Evolutionary conservation across 1,284 basidiomycete genomes (phyloP), one percentile per base, ranked within the genome.

Genomic region (Boletellus deceptivus): DNA sequence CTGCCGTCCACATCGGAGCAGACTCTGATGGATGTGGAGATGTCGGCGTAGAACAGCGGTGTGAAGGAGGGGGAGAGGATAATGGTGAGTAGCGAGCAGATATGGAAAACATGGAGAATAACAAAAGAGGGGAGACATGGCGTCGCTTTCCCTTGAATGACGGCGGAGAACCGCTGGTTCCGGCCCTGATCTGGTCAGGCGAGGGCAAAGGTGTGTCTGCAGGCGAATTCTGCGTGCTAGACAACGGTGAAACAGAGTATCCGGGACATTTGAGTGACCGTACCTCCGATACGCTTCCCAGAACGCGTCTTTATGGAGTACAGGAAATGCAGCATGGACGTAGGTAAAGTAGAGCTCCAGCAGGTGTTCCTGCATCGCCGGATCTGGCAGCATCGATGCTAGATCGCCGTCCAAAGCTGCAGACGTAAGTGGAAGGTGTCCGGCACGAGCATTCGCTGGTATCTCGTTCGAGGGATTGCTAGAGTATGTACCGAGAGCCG

Each of bases 1-100:
- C 91, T 0, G 88, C 89, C 11, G 76, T 75, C 90, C 90, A 93
- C 83, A 91, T 90, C n/a, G 74, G 75, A 70, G 43, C n/a, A 83
- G 86, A 14, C 85, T 65, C 48, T 11, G 42, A 25, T 29, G 50
- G 34, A 75, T 16, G 84, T 75, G 35, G 75, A 70, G 39, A 71
- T 55, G 37, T 67, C 65, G 49, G 61, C 46, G 61, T 53, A n/a
- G 53, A 55, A 52, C 54, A 65, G 57, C 37, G 71, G 63, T 37
- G 73, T 70, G 66, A 22, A 80, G 86, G 29, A 27, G 49, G 59
- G 1, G 62, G 56, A 6, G 62, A 41, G 44, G 59, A 59, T 31
- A 70, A 66, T 18, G 74, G 64, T 14, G 79, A 76, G 64, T 88
- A 89, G 11, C 91, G 82, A 4, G 89, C 81, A 1, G 89, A 86